A percentile compares a stretch with the other conserved stretches of the same genome.
Conservation (phyloP, 768 basidiomycete species). For the Mycena amicta region DNA sequence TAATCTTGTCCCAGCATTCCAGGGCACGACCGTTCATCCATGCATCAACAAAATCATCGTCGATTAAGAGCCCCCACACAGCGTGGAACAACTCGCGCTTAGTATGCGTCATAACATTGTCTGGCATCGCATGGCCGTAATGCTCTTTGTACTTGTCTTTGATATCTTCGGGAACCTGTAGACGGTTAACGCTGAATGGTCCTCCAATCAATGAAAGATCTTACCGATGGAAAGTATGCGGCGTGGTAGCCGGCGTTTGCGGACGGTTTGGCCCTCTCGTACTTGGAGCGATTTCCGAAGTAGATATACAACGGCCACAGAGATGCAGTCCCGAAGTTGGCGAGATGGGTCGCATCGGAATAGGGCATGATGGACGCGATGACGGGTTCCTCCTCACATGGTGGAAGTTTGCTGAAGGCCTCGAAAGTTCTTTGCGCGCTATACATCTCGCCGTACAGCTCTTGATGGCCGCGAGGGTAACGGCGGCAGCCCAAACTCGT, state of each 20-base stretch:
- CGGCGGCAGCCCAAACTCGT: background rate
- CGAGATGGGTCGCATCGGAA: background rate
- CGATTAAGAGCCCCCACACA: background rate
- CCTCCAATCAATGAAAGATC: background rate
- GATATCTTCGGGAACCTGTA: background rate
- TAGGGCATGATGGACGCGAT: background rate
- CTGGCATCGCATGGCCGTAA: background rate
- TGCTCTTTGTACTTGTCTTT: background rate
- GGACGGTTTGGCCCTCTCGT: background rate
- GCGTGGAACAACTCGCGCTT: background rate
- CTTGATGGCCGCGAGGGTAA: background rate
- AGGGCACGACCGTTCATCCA: background rate
- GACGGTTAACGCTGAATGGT: background rate
- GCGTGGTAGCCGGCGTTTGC: background rate
- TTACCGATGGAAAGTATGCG: background rate
- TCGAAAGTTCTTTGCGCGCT: background rate
- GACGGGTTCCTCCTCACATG: background rate
- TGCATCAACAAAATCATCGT: background rate
- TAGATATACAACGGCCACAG: background rate
- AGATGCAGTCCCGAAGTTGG: background rate
- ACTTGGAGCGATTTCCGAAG: background rate
- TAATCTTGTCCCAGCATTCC: background rate
- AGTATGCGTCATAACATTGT: background rate
- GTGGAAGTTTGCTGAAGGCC: background rate
- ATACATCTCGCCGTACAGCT: conserved; percentile 6